A percentile compares a stretch with the other conserved stretches of the same genome.
These are phyloP conservation scores for Lophiostoma macrostomum DNA, from an alignment of 495 filamentous ascomycete genomes.

Conservation along the genomic window DNA sequence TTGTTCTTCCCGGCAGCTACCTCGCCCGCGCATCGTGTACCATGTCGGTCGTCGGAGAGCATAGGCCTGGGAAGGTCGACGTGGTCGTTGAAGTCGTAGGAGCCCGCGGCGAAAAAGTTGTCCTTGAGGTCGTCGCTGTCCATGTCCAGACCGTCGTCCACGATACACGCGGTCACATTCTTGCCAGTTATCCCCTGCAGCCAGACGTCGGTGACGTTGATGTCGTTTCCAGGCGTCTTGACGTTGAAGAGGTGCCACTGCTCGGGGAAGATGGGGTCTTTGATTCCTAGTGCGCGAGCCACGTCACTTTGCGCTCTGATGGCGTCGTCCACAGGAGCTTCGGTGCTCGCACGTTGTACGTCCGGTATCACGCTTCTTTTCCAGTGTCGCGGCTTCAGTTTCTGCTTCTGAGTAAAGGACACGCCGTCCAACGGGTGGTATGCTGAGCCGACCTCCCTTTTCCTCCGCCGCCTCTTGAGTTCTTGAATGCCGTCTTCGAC, in stretches of 20 bases:
- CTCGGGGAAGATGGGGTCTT: conserved; percentile 84
- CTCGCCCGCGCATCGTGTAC: conserved; percentile 92
- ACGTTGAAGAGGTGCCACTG: conserved; percentile 97
- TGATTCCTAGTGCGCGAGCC: conserved; percentile 63
- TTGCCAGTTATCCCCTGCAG: conserved; percentile 86
- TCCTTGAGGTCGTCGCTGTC: conserved; percentile 89
- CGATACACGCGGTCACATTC: conserved; percentile 84
- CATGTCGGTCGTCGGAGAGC: conserved; percentile 79
- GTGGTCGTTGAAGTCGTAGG: conserved; percentile 93
- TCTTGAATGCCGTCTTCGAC: conserved; percentile 58
- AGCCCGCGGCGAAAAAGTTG: conserved; percentile 88
- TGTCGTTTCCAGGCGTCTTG: conserved; percentile 76
- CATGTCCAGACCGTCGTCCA: conserved; percentile 97
- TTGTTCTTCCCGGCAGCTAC: conserved; percentile 86
- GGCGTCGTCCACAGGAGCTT: conserved; percentile 42
- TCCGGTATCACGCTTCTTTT: conserved; percentile 64
- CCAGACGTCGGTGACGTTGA: conserved; percentile 94
- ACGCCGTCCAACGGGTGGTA: conserved; percentile 68
- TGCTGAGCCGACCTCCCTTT: conserved; percentile 51
- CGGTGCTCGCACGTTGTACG: conserved; percentile 3
- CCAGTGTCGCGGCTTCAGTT: conserved; percentile 64
- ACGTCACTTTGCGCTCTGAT: conserved; percentile 59
- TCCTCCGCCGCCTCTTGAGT: conserved; percentile 57
- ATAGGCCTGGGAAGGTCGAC: conserved; percentile 72
- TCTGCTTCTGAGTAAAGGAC: conserved; percentile 78